A percentile compares a stretch with the other conserved stretches of the same genome.
phyloP scores from a whole-genome alignment of 2,329 filamentous ascomycete species.

The Colletotrichum orchidophilum region DNA sequence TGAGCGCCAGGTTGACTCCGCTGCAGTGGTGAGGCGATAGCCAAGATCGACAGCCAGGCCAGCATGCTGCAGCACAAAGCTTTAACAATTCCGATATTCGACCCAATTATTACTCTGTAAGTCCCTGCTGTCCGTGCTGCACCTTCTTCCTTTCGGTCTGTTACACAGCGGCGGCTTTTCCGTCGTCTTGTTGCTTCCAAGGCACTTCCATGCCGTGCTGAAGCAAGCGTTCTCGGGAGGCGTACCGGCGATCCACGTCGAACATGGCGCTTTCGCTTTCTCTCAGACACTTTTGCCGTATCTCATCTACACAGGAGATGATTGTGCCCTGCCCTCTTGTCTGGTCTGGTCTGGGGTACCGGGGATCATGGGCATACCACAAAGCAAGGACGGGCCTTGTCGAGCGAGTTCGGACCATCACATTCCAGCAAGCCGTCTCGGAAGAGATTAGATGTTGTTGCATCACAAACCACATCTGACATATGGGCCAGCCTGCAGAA shows the following conservation, averaged over 20 bases:
- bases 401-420: conserved; percentile 18
- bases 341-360: neutral
- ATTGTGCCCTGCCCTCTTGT: conserved; percentile 10
- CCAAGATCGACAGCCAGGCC: conserved; percentile 3
- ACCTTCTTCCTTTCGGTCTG: neutral
- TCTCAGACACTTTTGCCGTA: conserved; percentile 13
- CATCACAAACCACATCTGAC: neutral
- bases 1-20: conserved; percentile 20
- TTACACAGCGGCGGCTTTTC: neutral
- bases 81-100: conserved; percentile 7
- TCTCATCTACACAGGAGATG: conserved; percentile 21
- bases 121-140: neutral
- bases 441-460: conserved; percentile 24
- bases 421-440: conserved; percentile 4
- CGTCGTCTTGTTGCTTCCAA: neutral
- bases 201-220: conserved; percentile 22
- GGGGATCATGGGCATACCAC: neutral
- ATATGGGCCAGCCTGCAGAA: neutral
- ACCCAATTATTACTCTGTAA: neutral
- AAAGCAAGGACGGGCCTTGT: conserved; percentile 17
- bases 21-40: conserved; percentile 14
- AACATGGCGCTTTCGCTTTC: neutral
- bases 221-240: conserved; percentile 21
- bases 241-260: neutral
- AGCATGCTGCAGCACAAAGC: conserved; percentile 11